Evolutionary conservation across 2,329 filamentous ascomycete genomes (phyloP), one percentile per base, ranked within the genome.

Genomic region (Cryphonectria naterciae): DNA sequence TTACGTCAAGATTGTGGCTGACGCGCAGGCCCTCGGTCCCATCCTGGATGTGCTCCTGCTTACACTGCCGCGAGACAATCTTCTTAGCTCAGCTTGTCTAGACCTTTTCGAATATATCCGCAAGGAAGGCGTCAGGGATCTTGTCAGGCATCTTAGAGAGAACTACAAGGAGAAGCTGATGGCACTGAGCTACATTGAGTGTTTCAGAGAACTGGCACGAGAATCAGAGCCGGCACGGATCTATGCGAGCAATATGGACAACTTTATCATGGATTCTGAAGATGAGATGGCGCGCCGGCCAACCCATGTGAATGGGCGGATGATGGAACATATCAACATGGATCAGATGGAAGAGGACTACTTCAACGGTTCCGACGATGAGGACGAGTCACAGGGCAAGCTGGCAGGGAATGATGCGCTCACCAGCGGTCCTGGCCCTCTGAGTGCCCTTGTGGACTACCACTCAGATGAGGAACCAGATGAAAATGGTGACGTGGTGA

Each of bases 51-150:
- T 98, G 52, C 87, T 98, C 46, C 88, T 92, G 69, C 89, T 93
- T 74, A 96, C 94, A 0, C 92, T 98, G 88, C 93, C 95, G 0
- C 89, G 94, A 58, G 95, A 99, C 80, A 98, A 98, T 75, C 86
- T 99, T 3, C 86, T 98, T 43, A 97, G 96, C 80, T 98, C 95
- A 0, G 95, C 95, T 11, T 97, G 94, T 76, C 86, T 98, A 13
- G 96, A 99, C 77, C 88, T 99, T 60, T 98, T 99, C 74, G 94
- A 97, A 77, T 94, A 92, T 77, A 93, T 98, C 76, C 94, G 91
- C 78, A 90, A 91, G 78, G 93, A 97, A 76, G 90, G 90, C 69
- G 87, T 95, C 76, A 97, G 94, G 79, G 89, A 92, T 19, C 85
- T 98, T 63, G 90, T 97, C 70, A 90, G 91, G 73, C 93, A 98